Evolutionary conservation across 305 asterid genomes (phyloP), one percentile per base, ranked within the genome.

Genomic region (Nicotiana rustica): DNA sequence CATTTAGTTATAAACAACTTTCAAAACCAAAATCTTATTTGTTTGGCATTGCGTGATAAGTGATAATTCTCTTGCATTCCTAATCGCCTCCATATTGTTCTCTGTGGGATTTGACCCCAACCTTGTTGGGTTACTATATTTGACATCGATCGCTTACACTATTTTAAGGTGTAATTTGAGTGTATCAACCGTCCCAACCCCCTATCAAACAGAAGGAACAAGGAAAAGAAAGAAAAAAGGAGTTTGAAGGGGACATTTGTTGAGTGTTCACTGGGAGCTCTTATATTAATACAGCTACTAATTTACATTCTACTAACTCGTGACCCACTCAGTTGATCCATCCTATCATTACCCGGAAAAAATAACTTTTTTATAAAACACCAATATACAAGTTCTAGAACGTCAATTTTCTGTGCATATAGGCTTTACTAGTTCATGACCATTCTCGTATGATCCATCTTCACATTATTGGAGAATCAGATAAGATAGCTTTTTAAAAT

Each of bases 131-230:
- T 25, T 25, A 25, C 29, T 25, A 25, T 25, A 25, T 25, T 25
- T 25, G 29, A 25, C 29, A 25, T 25, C 29, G 29, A 25, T 25
- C 29, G 29, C 29, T 0, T 25, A 25, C 29, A 25, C 29, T 25
- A 25, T 25, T 25, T 25, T 25, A 25, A 25, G 29, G 29, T 25
- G 29, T 25, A 25, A 25, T 25, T 25, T 25, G 29, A 25, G 29
- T 0, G 29, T 25, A 25, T 25, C 29, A 25, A 29, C 62, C 29
- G 14, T 5, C 21, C 15, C 29, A 25, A 25, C 64, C 25, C 44
- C 79, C 41, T 47, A 19, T 73, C 62, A 73, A 73, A 49, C 41
- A 47, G 64, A 25, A 44, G 38, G 49, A 71, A 73, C 79, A 47
- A 73, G 41, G 6, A 73, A 73, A 14, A 9, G 2, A 33, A 21